Evolutionary conservation across 441 rosid species (phyloP), one percentile per base, ranked within the genome.

Genomic region (Pelargonium fulgidum): DNA sequence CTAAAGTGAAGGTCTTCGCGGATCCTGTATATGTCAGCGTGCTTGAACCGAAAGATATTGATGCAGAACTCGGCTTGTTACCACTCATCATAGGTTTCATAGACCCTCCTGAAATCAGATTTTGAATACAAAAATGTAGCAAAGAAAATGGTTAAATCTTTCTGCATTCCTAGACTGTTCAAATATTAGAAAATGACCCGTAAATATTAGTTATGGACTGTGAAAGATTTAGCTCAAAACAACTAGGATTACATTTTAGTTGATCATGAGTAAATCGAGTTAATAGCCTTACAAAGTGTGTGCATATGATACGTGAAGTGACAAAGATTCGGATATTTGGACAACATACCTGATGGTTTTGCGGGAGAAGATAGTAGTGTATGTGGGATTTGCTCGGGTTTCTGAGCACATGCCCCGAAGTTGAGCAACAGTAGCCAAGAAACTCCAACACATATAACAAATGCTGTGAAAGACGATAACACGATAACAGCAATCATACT

Each of bases 41-140:
- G 79, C 97, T 91, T 63, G 96, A 93, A 45, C 87, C 95, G 80
- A 89, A 89, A 24, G 98, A 91, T 74, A 89, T 63, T 12, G 98
- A 90, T 24, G 82, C 80, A 41, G 92, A 91, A 80, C 87, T 90
- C 33, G 76, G 79, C 69, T 86, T 88, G 64, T 93, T 88, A 77
- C 90, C 88, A 12, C 16, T 10, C n/a, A 13, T 48, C 54, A 3
- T n/a, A 13, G n/a, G 54, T 48, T 81, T 79, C 67, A 77, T 70
- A 36, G 92, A 89, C 26, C 90, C 87, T 9, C 72, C 80, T 0
- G 83, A 73, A 29, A 22, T 65, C 10, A 62, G 66, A 68, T 29
- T 29, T 29, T 29, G 36, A 29, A 3, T 29, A 24, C 58, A 26
- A 4, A 29, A 29, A 29, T 29, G 36, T 29, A 29, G 36, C 36